These are phyloP conservation scores for Elsinoe arachidis DNA, from an alignment of 2,329 filamentous ascomycete genomes.

Conservation along the genomic window DNA sequence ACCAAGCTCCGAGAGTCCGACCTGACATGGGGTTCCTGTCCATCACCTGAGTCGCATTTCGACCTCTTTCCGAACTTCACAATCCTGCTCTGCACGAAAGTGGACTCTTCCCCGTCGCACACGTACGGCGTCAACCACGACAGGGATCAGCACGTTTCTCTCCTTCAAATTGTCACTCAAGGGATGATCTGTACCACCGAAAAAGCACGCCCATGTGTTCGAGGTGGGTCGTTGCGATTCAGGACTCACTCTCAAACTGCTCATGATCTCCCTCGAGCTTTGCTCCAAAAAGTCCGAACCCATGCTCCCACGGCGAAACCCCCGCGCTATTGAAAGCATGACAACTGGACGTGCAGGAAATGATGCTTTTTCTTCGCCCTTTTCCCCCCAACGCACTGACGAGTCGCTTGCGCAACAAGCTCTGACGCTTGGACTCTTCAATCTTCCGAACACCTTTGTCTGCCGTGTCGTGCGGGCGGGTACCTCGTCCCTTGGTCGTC, in stretches of 20 bases:
- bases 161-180: constrained; percentile 4
- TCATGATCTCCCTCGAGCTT: constrained; percentile 2
- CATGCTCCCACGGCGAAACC: constrained; percentile 10
- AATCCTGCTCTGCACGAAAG: background rate
- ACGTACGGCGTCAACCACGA: constrained; percentile 4
- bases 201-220: constrained; percentile 8
- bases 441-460: background rate
- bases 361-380: background rate
- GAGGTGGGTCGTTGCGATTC: constrained; percentile 3
- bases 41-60: background rate
- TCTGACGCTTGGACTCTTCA: constrained; percentile 6
- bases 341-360: constrained; percentile 10
- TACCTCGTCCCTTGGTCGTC: constrained; percentile 45
- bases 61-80: background rate
- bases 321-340: constrained; percentile 11
- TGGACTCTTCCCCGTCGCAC: background rate
- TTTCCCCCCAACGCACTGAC: background rate
- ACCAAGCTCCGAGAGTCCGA: background rate
- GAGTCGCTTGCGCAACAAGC: constrained; percentile 8
- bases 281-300: constrained; percentile 4
- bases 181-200: background rate
- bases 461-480: background rate
- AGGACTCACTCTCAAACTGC: background rate
- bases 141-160: constrained; percentile 3
- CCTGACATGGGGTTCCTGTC: too few relatives aligned